phyloP scores from a whole-genome alignment of 345 rosid species.

The Moricandia moricandioides region DNA sequence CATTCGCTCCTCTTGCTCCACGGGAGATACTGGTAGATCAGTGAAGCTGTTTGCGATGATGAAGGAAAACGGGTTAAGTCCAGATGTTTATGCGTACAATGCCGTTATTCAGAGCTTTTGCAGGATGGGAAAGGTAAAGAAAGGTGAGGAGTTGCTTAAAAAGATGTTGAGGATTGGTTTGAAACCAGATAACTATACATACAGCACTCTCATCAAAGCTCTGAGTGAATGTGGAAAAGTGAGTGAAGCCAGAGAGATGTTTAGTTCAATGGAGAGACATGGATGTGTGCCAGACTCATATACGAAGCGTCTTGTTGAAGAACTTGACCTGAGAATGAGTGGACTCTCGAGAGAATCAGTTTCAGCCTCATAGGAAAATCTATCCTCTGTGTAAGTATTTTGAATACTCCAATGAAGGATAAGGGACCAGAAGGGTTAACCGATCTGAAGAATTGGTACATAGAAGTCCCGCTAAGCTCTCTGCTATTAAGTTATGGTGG shows the following conservation, averaged over 20 bases:
- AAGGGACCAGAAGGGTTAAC: neutral
- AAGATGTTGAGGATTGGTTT: constrained; percentile 54
- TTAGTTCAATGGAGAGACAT: constrained; percentile 55
- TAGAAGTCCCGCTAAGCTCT: neutral
- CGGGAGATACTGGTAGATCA: constrained; percentile 57
- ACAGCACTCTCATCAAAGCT: constrained; percentile 50
- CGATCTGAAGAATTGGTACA: neutral
- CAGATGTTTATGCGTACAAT: constrained; percentile 62
- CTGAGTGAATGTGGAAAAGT: constrained; percentile 51
- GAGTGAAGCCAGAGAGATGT: constrained; percentile 60
- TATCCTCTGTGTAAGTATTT: neutral
- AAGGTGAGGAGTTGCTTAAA: constrained; percentile 55
- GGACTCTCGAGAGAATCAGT: constrained; percentile 5
- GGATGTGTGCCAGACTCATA: constrained; percentile 61
- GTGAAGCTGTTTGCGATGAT: constrained; percentile 54
- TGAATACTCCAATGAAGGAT: neutral
- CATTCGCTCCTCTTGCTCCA: constrained; percentile 52
- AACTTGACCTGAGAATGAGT: constrained; percentile 26
- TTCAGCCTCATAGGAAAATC: constrained; percentile 19
- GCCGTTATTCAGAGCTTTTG: constrained; percentile 62
- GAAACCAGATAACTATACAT: constrained; percentile 67
- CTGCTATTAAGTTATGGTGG: neutral
- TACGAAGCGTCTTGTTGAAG: constrained; percentile 46
- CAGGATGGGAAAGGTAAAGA: constrained; percentile 52
- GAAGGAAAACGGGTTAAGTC: constrained; percentile 58